A percentile compares a stretch with the other conserved stretches of the same genome.
These are phyloP conservation scores for Solanum corneliomulleri DNA, from an alignment of 257 asterid species.

Conservation along the genomic window DNA sequence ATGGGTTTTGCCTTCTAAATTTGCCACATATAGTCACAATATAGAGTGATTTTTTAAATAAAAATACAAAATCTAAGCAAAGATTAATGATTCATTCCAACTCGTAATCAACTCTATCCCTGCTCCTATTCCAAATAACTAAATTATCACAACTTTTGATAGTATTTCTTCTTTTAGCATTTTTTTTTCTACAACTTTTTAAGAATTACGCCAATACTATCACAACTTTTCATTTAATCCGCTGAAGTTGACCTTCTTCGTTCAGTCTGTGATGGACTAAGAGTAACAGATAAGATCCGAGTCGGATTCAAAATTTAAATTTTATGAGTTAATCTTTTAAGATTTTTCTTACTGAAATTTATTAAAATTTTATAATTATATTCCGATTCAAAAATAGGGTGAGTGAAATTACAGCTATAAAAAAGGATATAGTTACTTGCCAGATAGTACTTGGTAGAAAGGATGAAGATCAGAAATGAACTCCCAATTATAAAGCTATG, in stretches of 20 bases:
- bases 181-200: background rate
- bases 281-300: background rate
- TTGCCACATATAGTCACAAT: background rate
- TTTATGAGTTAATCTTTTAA: background rate
- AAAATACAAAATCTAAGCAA: background rate
- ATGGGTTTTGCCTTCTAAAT: background rate
- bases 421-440: slow-evolving; percentile 10
- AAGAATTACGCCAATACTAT: background rate
- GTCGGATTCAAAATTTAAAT: background rate
- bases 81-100: background rate
- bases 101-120: background rate
- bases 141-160: background rate
- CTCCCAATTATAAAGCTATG: slow-evolving; percentile 24
- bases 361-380: background rate
- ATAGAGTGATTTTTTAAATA: background rate
- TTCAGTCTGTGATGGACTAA: background rate
- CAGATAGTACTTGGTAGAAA: slow-evolving; percentile 15
- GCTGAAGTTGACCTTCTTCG: background rate
- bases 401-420: background rate
- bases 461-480: slow-evolving; percentile 27
- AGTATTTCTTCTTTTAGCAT: background rate
- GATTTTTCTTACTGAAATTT: background rate
- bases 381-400: background rate
- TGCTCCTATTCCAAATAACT: background rate
- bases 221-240: background rate